Evolutionary conservation across 495 filamentous ascomycete species (phyloP), one percentile per base, ranked within the genome.

Genomic region (Penicillium antarcticum): DNA sequence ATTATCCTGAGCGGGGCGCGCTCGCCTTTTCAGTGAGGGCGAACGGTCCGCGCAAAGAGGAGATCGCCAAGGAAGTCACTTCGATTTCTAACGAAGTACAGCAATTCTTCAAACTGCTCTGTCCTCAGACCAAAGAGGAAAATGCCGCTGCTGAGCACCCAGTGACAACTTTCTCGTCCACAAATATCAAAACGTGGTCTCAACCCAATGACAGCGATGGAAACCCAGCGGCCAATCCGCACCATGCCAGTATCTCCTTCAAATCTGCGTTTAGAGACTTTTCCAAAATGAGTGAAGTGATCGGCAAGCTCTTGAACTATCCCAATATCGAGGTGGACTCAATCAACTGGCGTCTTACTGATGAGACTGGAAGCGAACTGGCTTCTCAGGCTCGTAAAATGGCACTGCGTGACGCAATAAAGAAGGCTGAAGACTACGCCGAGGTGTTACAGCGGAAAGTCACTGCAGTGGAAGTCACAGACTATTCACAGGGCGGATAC

Each of bases 331-430:
- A 63, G 14, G 56, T 66, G 17, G 24, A 51, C 4, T 51, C 55
- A 0, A 58, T 66, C 4, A 44, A 57, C 3, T 66, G 62, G 62
- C 38, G 42, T 19, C 47, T 66, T 37, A 66, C 53, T 5, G 56
- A 66, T 2, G 53, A 33, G 5, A 63, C 62, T 1, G 14, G 54
- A 17, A 48, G 51, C 18, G 23, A 21, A 5, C 19, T 66, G 16
- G 41, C 31, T 18, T 52, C 51, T 1, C 19, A 56, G 9, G 32
- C 54, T 29, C 56, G 62, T 9, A 63, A 56, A 17, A 12, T 50
- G 44, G 62, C 60, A 17, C 44, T 66, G 36, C 48, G 42, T 0
- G 52, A 66, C 39, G 62, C 62, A 5, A 45, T 66, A 4, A 17
- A 34, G 6, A 53, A 60, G 14, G 62, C 62, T 0, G 42, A 56